phyloP scores from a whole-genome alignment of 2,329 filamentous ascomycete genomes.

The Huntiella omanensis region DNA sequence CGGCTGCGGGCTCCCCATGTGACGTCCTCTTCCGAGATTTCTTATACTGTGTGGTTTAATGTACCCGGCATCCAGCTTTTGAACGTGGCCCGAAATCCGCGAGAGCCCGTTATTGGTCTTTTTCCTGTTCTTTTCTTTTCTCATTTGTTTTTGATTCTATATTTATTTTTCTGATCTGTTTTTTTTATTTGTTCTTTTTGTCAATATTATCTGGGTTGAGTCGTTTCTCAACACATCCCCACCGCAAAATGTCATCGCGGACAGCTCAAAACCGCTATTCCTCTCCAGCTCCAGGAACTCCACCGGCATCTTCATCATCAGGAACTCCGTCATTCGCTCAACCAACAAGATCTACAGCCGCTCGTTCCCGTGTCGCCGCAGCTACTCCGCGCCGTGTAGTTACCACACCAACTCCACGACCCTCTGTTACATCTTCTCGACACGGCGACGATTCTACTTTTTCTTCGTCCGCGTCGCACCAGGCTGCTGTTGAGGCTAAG shows the following conservation, averaged over 20 bases:
- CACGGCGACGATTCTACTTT: slow-evolving; percentile 2
- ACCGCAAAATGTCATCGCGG: slow-evolving; percentile 5
- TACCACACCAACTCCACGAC: slow-evolving; percentile 8
- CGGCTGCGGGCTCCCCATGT: slow-evolving; percentile 5
- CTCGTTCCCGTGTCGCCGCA: slow-evolving; percentile 3
- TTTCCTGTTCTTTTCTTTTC: background rate
- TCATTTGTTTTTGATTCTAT: background rate
- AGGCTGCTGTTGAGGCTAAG: slow-evolving; percentile 6
- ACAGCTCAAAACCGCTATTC: slow-evolving; percentile 8
- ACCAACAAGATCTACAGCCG: slow-evolving; percentile 7
- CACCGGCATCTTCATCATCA: background rate
- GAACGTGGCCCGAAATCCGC: slow-evolving; percentile 2
- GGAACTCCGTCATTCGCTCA: slow-evolving; percentile 9
- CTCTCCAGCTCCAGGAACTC: background rate
- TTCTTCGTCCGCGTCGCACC: slow-evolving; percentile 2
- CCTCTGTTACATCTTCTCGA: background rate
- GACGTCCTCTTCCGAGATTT: slow-evolving; percentile 2
- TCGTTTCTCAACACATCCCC: background rate
- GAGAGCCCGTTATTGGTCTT: background rate
- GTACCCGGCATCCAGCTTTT: slow-evolving; percentile 1
- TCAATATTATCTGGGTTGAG: too few species aligned
- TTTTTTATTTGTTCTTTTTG: too few species aligned
- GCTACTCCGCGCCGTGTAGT: slow-evolving; percentile 9
- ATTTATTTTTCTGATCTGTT: background rate
- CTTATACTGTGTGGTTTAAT: slow-evolving; percentile 3